Percentiles rank a stretch among this genome's conserved stretches.
These are phyloP conservation scores for Hygrocybe coccinea DNA, from an alignment of 768 basidiomycete species.

Conservation along the genomic window DNA sequence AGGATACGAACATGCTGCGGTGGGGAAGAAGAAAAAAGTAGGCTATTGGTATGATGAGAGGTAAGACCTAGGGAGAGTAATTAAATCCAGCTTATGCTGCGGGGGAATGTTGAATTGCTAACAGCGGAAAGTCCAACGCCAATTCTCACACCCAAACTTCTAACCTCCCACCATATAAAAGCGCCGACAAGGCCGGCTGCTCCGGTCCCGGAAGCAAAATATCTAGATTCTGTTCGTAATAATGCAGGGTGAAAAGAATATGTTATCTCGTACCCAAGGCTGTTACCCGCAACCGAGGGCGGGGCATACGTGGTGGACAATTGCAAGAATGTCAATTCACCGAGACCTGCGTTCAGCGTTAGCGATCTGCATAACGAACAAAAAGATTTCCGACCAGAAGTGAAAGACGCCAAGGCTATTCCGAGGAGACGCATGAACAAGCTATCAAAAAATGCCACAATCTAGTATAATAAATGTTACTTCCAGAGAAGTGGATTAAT, in stretches of 20 bases:
- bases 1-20: slow-evolving; percentile 44
- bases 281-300: slow-evolving; percentile 63
- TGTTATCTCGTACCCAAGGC: slow-evolving; percentile 60
- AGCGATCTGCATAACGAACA: not conserved
- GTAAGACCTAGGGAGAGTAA: slow-evolving; percentile 57
- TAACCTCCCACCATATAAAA: slow-evolving; percentile 90
- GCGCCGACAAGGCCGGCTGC: slow-evolving; percentile 92
- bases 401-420: slow-evolving; percentile 78
- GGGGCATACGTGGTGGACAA: slow-evolving; percentile 78
- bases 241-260: not conserved
- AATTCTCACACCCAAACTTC: slow-evolving; percentile 73
- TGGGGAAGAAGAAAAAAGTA: slow-evolving; percentile 76
- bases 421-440: slow-evolving; percentile 71
- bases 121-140: slow-evolving; percentile 85
- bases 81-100: not conserved
- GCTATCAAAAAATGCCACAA: slow-evolving; percentile 68
- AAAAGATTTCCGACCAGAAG: slow-evolving; percentile 53
- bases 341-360: slow-evolving; percentile 55
- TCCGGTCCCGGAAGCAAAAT: slow-evolving; percentile 92
- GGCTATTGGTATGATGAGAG: slow-evolving; percentile 70
- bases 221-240: slow-evolving; percentile 38
- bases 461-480: slow-evolving; percentile 37
- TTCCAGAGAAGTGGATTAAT: not conserved
- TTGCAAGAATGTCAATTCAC: slow-evolving; percentile 92
- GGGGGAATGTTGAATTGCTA: slow-evolving; percentile 23